Evolutionary conservation across 768 basidiomycete species (phyloP).

Genomic region (Leccinum longicurvipes): DNA sequence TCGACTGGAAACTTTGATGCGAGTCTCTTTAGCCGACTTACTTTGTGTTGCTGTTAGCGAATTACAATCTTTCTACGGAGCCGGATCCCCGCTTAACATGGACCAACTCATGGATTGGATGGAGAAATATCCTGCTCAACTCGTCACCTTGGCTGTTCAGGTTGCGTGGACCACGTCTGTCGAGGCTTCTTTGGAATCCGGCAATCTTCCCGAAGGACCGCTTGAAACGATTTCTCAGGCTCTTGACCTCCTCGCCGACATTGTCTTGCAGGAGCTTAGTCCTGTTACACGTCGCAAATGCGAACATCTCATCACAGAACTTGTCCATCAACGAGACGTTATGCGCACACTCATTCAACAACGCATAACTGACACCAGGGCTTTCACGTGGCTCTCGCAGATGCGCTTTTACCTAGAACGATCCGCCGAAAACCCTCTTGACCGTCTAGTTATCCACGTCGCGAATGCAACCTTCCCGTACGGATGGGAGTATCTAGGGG

Average conservation of each 20-base stretch:
- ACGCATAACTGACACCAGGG: slow-evolving; percentile 57
- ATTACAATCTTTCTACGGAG: slow-evolving; percentile 76
- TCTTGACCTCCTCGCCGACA: slow-evolving; percentile 93
- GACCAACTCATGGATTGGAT: slow-evolving; percentile 85
- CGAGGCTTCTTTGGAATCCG: slow-evolving; percentile 62
- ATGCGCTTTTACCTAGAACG: slow-evolving; percentile 96
- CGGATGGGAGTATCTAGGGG: slow-evolving; percentile 98
- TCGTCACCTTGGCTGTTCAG: slow-evolving; percentile 93
- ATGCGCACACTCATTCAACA: slow-evolving; percentile 74
- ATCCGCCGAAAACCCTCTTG: slow-evolving; percentile 67
- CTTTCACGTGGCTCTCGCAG: slow-evolving; percentile 93
- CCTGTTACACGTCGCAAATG: slow-evolving; percentile 95
- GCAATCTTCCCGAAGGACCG: slow-evolving; percentile 55
- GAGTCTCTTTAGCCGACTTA: slow-evolving; percentile 78
- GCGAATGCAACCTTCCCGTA: slow-evolving; percentile 95
- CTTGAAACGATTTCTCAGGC: slow-evolving; percentile 76
- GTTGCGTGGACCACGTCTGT: slow-evolving; percentile 91
- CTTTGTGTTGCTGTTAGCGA: slow-evolving; percentile 79
- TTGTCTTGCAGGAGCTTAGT: slow-evolving; percentile 85
- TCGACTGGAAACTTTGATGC: slow-evolving; percentile 90
- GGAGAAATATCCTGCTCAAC: slow-evolving; percentile 91
- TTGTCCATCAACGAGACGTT: slow-evolving; percentile 97
- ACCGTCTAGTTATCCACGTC: slow-evolving; percentile 74
- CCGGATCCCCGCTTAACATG: slow-evolving; percentile 53
- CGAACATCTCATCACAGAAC: slow-evolving; percentile 97